Evolutionary conservation across 2,329 filamentous ascomycete genomes (phyloP), one percentile per base, ranked within the genome.

Genomic region (Pyricularia sp.): DNA sequence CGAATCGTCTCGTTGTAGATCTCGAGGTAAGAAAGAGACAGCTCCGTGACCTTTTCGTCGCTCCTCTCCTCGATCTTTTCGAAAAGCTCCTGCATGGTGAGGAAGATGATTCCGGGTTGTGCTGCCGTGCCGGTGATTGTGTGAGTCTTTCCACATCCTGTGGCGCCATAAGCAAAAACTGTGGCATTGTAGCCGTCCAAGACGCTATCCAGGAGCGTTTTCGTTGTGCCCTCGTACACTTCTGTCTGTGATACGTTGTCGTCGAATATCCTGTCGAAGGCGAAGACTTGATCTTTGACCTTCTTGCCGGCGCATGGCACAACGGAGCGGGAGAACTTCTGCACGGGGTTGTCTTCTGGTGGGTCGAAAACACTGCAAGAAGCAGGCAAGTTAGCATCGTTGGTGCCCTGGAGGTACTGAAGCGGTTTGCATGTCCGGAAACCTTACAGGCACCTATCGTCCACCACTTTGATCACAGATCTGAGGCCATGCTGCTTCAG

Each of bases 1-100:
- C 95, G 92, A 75, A 99, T 99, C 0, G 94, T 97, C 81, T 99
- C 95, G 77, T 99, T 99, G 84, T 99, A 99, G 72, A 99, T 99
- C 77, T 99, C 95, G 55, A 99, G 85, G 76, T 98, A 99, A 0
- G 94, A 97, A 20, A 99, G 86, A 0, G 94, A 93, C 68, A 99
- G 84, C 75, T 98, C 95, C 3, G 93, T 95, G 31, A 89, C 84
- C 79, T 97, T 98, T 70, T 97, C 93, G 69, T 91, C 88, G 71
- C 90, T 90, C 68, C 92, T 82, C 69, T 98, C 95, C n/a, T 85
- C 83, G 73, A 99, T 97, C 79, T 94, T 92, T 81, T 99, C 95
- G 76, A 99, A 99, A 28, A 99, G 84, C 79, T 99, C 95, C 79
- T 98, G 94, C 94, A 99, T 99, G 0, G 95, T 98, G 74, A 99